These are phyloP conservation scores for Crithidia brevicula DNA, from an alignment of 208 protist species.

Conservation along the genomic window DNA sequence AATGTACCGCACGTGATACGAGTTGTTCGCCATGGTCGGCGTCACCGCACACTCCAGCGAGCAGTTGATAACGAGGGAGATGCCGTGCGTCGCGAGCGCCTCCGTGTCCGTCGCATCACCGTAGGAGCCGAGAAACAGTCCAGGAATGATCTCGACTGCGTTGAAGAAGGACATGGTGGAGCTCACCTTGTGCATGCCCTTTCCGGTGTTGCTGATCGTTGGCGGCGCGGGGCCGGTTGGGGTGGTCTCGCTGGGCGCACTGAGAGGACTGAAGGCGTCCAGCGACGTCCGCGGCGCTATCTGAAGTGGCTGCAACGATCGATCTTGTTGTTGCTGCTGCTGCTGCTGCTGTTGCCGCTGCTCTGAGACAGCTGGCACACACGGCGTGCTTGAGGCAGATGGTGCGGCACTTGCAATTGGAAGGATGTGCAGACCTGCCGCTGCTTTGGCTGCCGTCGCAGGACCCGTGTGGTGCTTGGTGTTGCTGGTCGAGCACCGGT, in stretches of 20 bases:
- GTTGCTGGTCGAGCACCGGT: neutral
- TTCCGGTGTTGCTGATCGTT: neutral
- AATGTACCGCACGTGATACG: constrained; percentile 52
- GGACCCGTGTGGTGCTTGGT: constrained; percentile 5
- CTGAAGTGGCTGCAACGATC: too few species aligned
- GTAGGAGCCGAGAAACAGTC: constrained; percentile 71
- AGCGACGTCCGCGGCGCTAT: too few species aligned
- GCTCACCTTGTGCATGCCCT: constrained; percentile 8
- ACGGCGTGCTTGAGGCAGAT: neutral
- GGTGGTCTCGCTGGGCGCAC: neutral
- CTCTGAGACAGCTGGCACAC: neutral
- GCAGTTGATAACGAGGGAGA: constrained; percentile 80
- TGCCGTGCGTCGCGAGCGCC: constrained; percentile 40
- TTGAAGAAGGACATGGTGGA: constrained; percentile 30
- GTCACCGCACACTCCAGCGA: constrained; percentile 59
- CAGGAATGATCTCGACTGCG: constrained; percentile 67
- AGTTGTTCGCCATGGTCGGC: constrained; percentile 40
- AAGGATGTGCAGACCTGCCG: constrained; percentile 5
- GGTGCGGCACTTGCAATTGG: neutral
- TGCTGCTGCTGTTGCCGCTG: constrained; percentile 2
- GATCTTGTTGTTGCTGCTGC: neutral
- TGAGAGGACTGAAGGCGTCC: neutral
- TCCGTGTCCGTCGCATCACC: constrained; percentile 44
- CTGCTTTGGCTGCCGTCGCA: constrained; percentile 13
- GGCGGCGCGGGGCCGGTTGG: neutral